Conservation (phyloP, 352 stramenopile species). For the Pythium phragmiticola region DNA sequence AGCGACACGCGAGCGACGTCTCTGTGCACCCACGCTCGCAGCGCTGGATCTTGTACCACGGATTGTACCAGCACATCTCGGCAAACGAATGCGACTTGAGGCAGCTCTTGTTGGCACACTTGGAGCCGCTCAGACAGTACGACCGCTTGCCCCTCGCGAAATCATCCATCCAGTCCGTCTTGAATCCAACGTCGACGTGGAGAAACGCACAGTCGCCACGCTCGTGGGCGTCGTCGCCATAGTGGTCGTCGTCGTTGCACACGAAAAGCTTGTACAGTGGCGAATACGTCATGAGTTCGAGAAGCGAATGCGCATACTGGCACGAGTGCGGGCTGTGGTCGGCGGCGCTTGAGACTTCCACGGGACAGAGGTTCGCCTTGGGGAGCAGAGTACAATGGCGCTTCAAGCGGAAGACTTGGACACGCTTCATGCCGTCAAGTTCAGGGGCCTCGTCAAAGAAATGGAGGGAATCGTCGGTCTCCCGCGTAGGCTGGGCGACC, state of each 20-base stretch:
- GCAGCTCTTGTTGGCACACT: constrained; percentile 2
- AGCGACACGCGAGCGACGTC: constrained; percentile 7
- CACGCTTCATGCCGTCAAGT: constrained; percentile 16
- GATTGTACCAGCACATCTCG: constrained; percentile 17
- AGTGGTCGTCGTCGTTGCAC: constrained; percentile 5
- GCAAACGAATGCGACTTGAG: constrained; percentile 13
- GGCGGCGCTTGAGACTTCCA: not conserved
- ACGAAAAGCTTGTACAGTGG: constrained; percentile 14
- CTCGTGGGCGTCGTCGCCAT: not conserved
- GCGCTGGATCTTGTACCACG: constrained; percentile 11
- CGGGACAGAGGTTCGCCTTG: constrained; percentile 6
- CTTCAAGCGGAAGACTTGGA: constrained; percentile 11
- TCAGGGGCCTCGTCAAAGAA: constrained; percentile 11
- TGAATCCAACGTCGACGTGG: constrained; percentile 9
- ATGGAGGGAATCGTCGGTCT: not conserved
- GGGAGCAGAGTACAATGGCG: constrained; percentile 7
- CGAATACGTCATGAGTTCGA: constrained; percentile 9
- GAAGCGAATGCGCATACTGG: constrained; percentile 6
- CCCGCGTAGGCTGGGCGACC: not conserved
- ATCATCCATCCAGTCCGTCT: constrained; percentile 14
- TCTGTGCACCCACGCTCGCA: constrained; percentile 8
- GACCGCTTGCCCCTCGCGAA: constrained; percentile 6
- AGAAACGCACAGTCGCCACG: constrained; percentile 6
- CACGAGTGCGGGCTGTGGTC: constrained; percentile 6
- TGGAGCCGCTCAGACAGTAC: constrained; percentile 3